A percentile compares a stretch with the other conserved stretches of the same genome.
These are phyloP conservation scores for Aureoboletus auriporus DNA, from an alignment of 768 basidiomycete species.

Conservation along the genomic window DNA sequence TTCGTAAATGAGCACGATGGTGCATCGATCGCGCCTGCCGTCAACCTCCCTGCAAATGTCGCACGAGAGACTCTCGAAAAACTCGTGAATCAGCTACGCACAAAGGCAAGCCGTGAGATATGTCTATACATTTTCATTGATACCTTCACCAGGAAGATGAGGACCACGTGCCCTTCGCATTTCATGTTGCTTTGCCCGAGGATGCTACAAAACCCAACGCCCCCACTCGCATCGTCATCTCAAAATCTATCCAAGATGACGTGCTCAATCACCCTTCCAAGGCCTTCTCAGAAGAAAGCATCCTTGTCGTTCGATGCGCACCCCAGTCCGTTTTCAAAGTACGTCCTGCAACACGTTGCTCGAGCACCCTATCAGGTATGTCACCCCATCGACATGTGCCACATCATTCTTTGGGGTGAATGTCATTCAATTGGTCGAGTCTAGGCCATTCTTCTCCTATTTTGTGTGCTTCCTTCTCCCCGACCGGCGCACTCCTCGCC, in stretches of 20 bases:
- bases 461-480: conserved; percentile 92
- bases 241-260: conserved; percentile 81
- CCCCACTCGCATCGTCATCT: conserved; percentile 77
- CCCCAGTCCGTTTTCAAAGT: conserved; percentile 96
- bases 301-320: conserved; percentile 84
- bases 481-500: conserved; percentile 85
- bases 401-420: conserved; percentile 1
- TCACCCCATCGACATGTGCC: conserved; percentile 8
- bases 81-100: conserved; percentile 83
- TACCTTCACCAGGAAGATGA: conserved; percentile 49
- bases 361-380: conserved; percentile 82
- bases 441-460: conserved; percentile 90
- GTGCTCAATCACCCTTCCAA: conserved; percentile 70
- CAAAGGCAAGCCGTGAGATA: conserved; percentile 48
- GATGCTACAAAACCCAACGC: conserved; percentile 43
- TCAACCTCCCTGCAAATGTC: conserved; percentile 86
- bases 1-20: conserved; percentile 91
- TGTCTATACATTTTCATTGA: conserved; percentile 10
- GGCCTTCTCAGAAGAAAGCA: conserved; percentile 78
- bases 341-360: conserved; percentile 90
- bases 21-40: conserved; percentile 73
- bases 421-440: conserved; percentile 3
- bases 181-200: conserved; percentile 76
- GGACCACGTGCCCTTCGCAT: conserved; percentile 89
- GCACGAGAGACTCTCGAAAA: conserved; percentile 79